Percentiles rank a stretch among this genome's conserved stretches.
phyloP scores from a whole-genome alignment of 306 rosid genomes.

The Vigna nakashimae region DNA sequence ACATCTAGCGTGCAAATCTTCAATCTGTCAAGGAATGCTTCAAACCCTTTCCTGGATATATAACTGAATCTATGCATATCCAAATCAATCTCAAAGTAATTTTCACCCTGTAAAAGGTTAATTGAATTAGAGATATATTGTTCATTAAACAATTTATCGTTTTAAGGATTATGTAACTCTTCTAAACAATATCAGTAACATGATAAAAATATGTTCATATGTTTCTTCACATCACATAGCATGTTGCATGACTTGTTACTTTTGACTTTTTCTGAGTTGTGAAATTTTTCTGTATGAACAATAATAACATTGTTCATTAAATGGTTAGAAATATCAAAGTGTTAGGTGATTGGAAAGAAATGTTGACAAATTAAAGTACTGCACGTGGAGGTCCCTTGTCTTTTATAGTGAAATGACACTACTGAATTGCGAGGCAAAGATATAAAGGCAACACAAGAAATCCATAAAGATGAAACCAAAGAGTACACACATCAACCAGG shows the following conservation, averaged over 20 bases:
- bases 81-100: slow-evolving; percentile 93
- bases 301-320: neutral
- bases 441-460: slow-evolving; percentile 31
- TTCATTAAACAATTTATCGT: neutral
- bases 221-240: neutral
- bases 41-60: slow-evolving; percentile 95
- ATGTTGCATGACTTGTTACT: neutral
- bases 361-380: slow-evolving; percentile 16
- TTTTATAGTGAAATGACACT: slow-evolving; percentile 49
- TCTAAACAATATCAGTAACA: too few species aligned
- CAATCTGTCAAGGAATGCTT: slow-evolving; percentile 87
- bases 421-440: slow-evolving; percentile 47
- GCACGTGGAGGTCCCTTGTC: slow-evolving; percentile 38
- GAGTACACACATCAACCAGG: slow-evolving; percentile 36
- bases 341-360: slow-evolving; percentile 30
- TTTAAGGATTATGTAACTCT: too few species aligned
- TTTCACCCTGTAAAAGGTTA: slow-evolving; percentile 70
- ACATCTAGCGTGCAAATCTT: slow-evolving; percentile 82
- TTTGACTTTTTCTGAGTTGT: neutral
- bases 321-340: neutral
- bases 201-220: too few species aligned
- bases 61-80: slow-evolving; percentile 99
- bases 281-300: neutral
- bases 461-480: slow-evolving; percentile 44
- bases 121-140: neutral